Evolutionary conservation across 441 rosid species (phyloP).

Genomic region (Adansonia gregorii): DNA sequence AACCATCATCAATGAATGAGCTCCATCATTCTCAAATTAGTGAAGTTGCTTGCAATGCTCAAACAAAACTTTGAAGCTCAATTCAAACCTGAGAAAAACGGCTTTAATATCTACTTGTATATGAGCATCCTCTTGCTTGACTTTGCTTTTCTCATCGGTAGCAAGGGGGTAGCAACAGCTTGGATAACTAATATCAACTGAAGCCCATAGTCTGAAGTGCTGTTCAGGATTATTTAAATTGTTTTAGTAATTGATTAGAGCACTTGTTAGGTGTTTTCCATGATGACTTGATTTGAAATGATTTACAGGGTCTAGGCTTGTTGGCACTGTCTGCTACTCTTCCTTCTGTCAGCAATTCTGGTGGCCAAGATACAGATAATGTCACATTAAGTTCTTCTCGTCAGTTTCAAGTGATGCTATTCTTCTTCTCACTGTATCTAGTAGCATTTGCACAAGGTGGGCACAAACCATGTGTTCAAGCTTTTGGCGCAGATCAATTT

Average conservation of each 20-base stretch:
- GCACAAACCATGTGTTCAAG: conserved; percentile 59
- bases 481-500: conserved; percentile 71
- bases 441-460: conserved; percentile 61
- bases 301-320: conserved; percentile 54
- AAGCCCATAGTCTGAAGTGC: not conserved
- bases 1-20: not conserved
- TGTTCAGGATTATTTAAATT: not conserved
- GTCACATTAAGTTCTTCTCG: conserved; percentile 30
- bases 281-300: conserved; percentile 16
- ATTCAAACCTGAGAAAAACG: conserved; percentile 9
- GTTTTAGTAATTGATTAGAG: not conserved
- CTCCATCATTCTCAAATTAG: not conserved
- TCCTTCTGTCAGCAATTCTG: conserved; percentile 30
- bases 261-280: not conserved
- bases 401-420: conserved; percentile 39
- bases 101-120: conserved; percentile 5
- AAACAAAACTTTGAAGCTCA: conserved; percentile 9
- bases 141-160: not conserved
- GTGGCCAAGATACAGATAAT: conserved; percentile 28
- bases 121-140: conserved; percentile 2
- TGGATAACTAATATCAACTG: no score
- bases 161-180: not conserved
- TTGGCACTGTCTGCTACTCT: conserved; percentile 47
- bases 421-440: conserved; percentile 53
- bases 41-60: conserved; percentile 4